Evolutionary conservation across 805 yeast species (phyloP).

Genomic region (Schwanniomyces vanrijiae): DNA sequence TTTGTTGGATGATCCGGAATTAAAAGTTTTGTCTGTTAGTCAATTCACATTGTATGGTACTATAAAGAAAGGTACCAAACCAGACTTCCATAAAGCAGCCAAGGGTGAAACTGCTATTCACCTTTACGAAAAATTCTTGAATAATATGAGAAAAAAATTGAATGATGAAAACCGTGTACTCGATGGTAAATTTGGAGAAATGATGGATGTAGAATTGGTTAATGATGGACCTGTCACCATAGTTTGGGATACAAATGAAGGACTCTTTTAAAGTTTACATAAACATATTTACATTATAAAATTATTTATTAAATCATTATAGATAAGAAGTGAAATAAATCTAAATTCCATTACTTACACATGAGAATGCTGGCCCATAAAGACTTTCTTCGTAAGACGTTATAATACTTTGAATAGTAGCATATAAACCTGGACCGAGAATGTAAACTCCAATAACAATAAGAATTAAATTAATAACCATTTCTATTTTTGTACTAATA

Average conservation of each 20-base stretch:
- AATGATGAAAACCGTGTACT: conserved; percentile 62
- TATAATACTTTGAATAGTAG: conserved; percentile 56
- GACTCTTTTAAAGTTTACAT: conserved; percentile 7
- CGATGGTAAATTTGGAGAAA: conserved; percentile 93
- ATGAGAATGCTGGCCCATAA: conserved; percentile 53
- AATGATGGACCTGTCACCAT: conserved; percentile 96
- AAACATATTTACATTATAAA: background rate
- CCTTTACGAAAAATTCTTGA: conserved; percentile 55
- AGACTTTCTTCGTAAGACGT: conserved; percentile 46
- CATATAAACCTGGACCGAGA: conserved; percentile 60
- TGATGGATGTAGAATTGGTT: conserved; percentile 90
- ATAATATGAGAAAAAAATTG: conserved; percentile 46
- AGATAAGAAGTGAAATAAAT: conserved; percentile 1
- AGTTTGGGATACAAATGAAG: conserved; percentile 66
- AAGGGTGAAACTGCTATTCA: conserved; percentile 61
- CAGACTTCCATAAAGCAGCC: conserved; percentile 92
- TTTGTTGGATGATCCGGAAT: conserved; percentile 60
- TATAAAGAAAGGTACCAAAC: conserved; percentile 88
- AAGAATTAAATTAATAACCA: conserved; percentile 33
- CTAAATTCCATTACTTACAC: conserved; percentile 33
- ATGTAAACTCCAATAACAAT: conserved; percentile 52
- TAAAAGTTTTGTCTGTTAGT: conserved; percentile 81
- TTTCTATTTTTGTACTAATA: conserved; percentile 34
- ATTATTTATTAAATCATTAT: background rate
- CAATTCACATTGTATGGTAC: conserved; percentile 90